Evolutionary conservation across 306 rosid genomes (phyloP), one percentile per base, ranked within the genome.

Genomic region (Cucurbita maxima): DNA sequence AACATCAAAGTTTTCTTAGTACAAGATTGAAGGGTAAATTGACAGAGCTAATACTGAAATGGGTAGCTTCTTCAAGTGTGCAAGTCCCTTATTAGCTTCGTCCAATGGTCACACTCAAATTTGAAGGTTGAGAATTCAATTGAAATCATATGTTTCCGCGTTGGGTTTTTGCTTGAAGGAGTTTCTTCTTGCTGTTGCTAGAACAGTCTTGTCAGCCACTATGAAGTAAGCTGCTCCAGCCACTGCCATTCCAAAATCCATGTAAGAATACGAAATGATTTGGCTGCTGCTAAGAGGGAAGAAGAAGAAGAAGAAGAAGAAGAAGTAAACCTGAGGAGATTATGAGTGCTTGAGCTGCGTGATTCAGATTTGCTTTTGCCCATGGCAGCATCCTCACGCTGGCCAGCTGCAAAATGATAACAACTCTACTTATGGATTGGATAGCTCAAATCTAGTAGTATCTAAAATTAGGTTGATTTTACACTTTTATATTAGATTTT

Each of bases 221-320:
- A 91, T 87, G 86, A 95, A 95, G 83, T 95, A 95, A 69, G 99
- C 97, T 55, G 97, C 96, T 81, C 99, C 99, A 5, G 99, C 97
- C 85, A 78, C 99, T 94, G 86, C 80, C 77, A 30, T 30, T 30
- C 34, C 3, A 3, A 30, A 30, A 3, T 30, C 34, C 34, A 30
- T 30, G 34, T 30, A 30, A 48, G 25, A 9, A 48, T 25, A 15
- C 47, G 8, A 15, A 61, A 62, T 19, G 9, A 12, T 11, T 53
- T 20, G 37, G 60, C 16, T 62, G 34, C 11, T 43, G 51, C n/a
- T 43, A n/a, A 83, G 34, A 18, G 43, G 5, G 22, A 25, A 25
- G 25, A 1, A 25, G 38, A 2, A 15, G 12, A 36, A 25, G 8
- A 51, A 50, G 0, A 47, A 57, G 43, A 36, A n/a, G n/a, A n/a